phyloP scores from a whole-genome alignment of 208 protist species.

The Crithidia fasciculata region DNA sequence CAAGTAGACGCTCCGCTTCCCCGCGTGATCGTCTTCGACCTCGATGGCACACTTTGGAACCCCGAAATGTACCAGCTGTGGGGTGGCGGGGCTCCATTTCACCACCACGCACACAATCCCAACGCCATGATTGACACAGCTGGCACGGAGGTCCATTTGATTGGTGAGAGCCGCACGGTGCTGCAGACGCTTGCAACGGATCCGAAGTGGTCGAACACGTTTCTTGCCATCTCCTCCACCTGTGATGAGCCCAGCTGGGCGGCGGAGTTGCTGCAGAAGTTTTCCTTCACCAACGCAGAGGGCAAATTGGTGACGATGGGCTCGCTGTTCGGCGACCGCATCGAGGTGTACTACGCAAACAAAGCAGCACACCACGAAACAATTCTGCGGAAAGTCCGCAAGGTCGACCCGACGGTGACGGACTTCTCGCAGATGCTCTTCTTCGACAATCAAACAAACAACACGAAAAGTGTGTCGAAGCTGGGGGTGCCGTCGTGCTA shows the following conservation, averaged over 20 bases:
- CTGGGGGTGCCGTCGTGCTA: conserved; percentile 79
- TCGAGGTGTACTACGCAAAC: conserved; percentile 76
- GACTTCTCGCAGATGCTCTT: conserved; percentile 86
- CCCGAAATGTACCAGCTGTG: conserved; percentile 91
- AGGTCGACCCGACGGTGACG: conserved; percentile 39
- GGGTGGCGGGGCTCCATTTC: conserved; percentile 78
- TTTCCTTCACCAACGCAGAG: conserved; percentile 41
- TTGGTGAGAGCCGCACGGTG: conserved; percentile 78
- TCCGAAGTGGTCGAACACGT: conserved; percentile 53
- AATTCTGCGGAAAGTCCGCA: conserved; percentile 46
- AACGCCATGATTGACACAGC: conserved; percentile 60
- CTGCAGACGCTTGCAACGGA: conserved; percentile 60
- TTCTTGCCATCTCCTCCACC: conserved; percentile 81
- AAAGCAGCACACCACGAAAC: conserved; percentile 67
- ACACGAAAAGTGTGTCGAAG: conserved; percentile 60
- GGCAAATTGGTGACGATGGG: conserved; percentile 55
- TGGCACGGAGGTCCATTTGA: conserved; percentile 61
- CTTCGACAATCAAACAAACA: conserved; percentile 91
- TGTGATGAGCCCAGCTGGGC: conserved; percentile 87
- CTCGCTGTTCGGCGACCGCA: conserved; percentile 65
- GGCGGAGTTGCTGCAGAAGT: conserved; percentile 68
- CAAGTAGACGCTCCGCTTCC: conserved; percentile 24
- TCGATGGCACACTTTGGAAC: conserved; percentile 89
- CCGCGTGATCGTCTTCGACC: conserved; percentile 88
- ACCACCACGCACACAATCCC: conserved; percentile 32